These are phyloP conservation scores for Boletus subparvulus DNA, from an alignment of 768 basidiomycete species.

Conservation along the genomic window DNA sequence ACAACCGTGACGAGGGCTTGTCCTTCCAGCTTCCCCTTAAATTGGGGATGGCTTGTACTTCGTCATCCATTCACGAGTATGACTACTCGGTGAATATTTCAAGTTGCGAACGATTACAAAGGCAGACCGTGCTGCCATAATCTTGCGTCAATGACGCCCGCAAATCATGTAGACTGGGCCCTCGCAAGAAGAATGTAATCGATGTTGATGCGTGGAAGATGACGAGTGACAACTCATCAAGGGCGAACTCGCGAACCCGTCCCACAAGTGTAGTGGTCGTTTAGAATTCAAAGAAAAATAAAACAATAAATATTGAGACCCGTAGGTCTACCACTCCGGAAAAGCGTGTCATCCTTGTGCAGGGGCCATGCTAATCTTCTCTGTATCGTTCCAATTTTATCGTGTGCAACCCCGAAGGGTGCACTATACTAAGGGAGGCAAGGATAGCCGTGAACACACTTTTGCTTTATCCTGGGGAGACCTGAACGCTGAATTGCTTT, in stretches of 20 bases:
- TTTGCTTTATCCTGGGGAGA: conserved; percentile 22
- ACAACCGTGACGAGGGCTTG: background rate
- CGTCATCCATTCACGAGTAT: background rate
- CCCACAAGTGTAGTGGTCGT: no score
- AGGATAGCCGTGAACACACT: conserved; percentile 1
- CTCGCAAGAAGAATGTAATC: no score
- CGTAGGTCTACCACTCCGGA: conserved; percentile 78
- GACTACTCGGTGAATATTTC: background rate
- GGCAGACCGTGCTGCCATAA: background rate
- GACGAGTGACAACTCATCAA: background rate
- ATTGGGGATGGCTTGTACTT: background rate
- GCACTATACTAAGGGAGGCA: conserved; percentile 31
- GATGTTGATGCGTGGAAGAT: background rate
- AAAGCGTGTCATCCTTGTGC: conserved; percentile 99
- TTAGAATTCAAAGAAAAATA: conserved; percentile 2
- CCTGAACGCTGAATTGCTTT: background rate
- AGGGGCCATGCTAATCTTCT: conserved; percentile 99
- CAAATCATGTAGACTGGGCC: no score
- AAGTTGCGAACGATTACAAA: no score
- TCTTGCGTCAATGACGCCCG: background rate
- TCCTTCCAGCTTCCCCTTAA: background rate
- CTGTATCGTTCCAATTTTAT: conserved; percentile 99
- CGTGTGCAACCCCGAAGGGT: conserved; percentile 93
- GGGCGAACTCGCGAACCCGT: no score
- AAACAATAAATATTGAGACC: conserved; percentile 42